Percentiles rank a stretch among this genome's conserved stretches.
Evolutionary conservation across 768 basidiomycete species (phyloP).

Genomic region (Boletus pseudopeckii): DNA sequence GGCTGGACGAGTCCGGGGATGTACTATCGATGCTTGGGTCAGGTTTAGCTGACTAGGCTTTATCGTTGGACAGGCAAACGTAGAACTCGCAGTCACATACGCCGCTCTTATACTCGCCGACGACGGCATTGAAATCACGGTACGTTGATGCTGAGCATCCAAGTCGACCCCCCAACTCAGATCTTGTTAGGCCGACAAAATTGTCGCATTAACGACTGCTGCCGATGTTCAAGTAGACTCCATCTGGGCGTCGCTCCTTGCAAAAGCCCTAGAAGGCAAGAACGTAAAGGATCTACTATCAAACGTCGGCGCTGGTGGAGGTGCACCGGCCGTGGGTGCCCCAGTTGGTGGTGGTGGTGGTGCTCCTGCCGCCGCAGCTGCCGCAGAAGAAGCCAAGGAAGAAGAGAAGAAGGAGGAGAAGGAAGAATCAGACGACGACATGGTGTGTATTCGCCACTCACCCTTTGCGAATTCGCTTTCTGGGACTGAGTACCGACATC

Average conservation of each 20-base stretch:
- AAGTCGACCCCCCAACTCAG: neutral
- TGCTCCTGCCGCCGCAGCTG: constrained; percentile 54
- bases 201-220: constrained; percentile 76
- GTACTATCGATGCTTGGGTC: neutral
- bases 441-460: constrained; percentile 7
- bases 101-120: constrained; percentile 98
- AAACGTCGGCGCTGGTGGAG: constrained; percentile 92
- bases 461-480: neutral
- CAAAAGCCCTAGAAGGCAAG: constrained; percentile 98
- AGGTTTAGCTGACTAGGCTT: constrained; percentile 12
- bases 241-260: constrained; percentile 96
- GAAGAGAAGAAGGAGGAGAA: constrained; percentile 86
- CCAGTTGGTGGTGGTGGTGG: constrained; percentile 47
- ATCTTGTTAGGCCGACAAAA: constrained; percentile 79
- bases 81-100: constrained; percentile 91
- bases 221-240: constrained; percentile 87
- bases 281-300: constrained; percentile 93
- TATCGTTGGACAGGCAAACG: constrained; percentile 39
- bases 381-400: constrained; percentile 72
- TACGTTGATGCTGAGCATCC: constrained; percentile 41
- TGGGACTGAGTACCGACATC: neutral
- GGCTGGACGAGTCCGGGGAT: constrained; percentile 9
- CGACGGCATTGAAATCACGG: constrained; percentile 95
- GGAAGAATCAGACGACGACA: constrained; percentile 85
- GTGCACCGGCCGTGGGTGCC: constrained; percentile 67